phyloP scores from a whole-genome alignment of 177 flowering plant genomes.

The Tripterygium wilfordii region DNA sequence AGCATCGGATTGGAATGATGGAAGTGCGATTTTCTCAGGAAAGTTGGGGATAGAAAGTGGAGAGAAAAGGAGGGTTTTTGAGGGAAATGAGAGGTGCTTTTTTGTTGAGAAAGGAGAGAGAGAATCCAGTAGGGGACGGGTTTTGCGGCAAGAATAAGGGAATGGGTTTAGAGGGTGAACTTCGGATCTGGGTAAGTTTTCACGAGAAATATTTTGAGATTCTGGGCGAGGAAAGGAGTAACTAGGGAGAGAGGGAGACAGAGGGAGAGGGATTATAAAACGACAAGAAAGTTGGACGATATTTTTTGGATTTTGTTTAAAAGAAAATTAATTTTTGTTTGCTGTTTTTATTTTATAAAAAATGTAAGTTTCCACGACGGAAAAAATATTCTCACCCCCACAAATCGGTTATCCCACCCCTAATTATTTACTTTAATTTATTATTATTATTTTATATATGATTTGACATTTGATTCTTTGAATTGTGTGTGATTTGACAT shows the following conservation, averaged over 20 bases:
- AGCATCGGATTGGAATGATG: neutral
- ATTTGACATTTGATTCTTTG: no score
- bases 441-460: no score
- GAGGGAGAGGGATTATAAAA: conserved; percentile 7
- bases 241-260: conserved; percentile 1
- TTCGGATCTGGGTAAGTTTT: conserved; percentile 18
- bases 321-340: no score
- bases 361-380: no score
- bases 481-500: no score
- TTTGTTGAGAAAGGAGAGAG: neutral
- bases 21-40: neutral
- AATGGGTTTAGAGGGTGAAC: neutral
- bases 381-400: no score
- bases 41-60: neutral
- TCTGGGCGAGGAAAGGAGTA: conserved; percentile 5
- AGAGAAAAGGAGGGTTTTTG: neutral
- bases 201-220: conserved; percentile 3
- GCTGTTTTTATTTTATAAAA: no score
- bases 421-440: no score
- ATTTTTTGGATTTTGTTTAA: no score
- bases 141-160: conserved; percentile 6
- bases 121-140: conserved; percentile 7
- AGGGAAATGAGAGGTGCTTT: neutral
- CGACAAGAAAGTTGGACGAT: no score
- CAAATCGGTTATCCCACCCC: no score